phyloP scores from a whole-genome alignment of 768 basidiomycete species.

The Termitomyces sp. region DNA sequence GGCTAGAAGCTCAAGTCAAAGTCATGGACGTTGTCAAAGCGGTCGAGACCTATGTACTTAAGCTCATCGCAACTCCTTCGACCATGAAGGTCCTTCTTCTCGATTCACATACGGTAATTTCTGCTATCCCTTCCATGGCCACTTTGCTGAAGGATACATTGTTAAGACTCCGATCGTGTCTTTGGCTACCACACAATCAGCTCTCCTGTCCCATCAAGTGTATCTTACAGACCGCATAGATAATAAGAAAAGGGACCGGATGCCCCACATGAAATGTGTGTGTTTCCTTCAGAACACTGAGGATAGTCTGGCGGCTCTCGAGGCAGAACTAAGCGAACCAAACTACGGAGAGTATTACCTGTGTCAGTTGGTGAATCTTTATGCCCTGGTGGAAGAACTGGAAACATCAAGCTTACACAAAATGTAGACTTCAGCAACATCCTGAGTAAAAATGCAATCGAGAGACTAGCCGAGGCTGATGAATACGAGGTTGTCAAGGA shows the following conservation, averaged over 20 bases:
- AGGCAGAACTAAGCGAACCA: conserved; percentile 80
- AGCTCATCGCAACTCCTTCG: conserved; percentile 77
- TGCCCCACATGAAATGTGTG: conserved; percentile 96
- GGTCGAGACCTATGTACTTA: conserved; percentile 88
- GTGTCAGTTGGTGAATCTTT: conserved; percentile 85
- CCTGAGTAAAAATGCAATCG: conserved; percentile 84
- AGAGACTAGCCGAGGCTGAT: conserved; percentile 89
- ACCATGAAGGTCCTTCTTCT: conserved; percentile 96
- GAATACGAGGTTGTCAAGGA: conserved; percentile 96
- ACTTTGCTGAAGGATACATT: conserved; percentile 1
- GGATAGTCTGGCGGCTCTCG: conserved; percentile 77
- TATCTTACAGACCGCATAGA: conserved; percentile 98
- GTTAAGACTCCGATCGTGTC: conserved; percentile 95
- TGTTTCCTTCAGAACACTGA: conserved; percentile 86
- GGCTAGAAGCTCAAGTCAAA: neutral
- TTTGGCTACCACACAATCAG: conserved; percentile 89
- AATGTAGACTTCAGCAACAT: conserved; percentile 90
- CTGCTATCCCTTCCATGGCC: neutral
- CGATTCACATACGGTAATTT: conserved; percentile 85
- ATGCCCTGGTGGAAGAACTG: conserved; percentile 17
- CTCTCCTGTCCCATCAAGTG: conserved; percentile 89
- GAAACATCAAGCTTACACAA: conserved; percentile 14
- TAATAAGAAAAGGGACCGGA: conserved; percentile 84
- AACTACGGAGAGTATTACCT: conserved; percentile 98
- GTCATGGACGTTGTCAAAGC: conserved; percentile 95